Evolutionary conservation across 768 basidiomycete genomes (phyloP), one percentile per base, ranked within the genome.

Genomic region (Collybia mongolica): DNA sequence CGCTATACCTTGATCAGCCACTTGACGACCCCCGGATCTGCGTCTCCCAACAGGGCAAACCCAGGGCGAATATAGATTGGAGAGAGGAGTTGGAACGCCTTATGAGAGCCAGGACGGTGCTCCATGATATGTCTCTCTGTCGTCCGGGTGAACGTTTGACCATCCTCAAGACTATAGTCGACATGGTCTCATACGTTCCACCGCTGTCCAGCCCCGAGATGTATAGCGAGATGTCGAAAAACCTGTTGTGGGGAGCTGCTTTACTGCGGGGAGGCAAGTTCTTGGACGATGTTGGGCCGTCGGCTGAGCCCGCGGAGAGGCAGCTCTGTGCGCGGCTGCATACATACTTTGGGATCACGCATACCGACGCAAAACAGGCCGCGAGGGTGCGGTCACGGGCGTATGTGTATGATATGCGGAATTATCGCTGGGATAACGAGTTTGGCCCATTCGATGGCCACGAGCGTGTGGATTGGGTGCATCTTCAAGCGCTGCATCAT

Each of bases 11-110:
- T 38, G 57, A 65, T 0, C 77, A 82, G 49, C 72, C 77, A 0
- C 73, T 87, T 49, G 88, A 90, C 51, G 85, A 90, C 56, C 86
- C 82, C 1, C 69, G 82, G 7, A 45, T 47, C n/a, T 77, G 82
- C 40, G 57, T 79, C 5, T 72, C 71, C 2, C 65, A 66, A 9
- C 57, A 61, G 18, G 73, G 73, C 3, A 41, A 22, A 1, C 63
- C 64, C 56, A 52, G 71, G 66, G 3, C 32, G 3, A 22, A 53
- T 2, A 60, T 82, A 6, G 66, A 78, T 52, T 90, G 87, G 87
- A 77, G 66, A 56, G 54, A 49, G 2, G 72, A 75, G 32, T 59
- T 90, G 1, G 81, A 86, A 54, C 65, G 72, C 8, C 70, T 87
- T 53, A 68, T 79, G n/a, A 73, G 83, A 40, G 78, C 81, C 5